Evolutionary conservation across 2,329 filamentous ascomycete species (phyloP).

Genomic region (Ophiostoma novo-ulmi): DNA sequence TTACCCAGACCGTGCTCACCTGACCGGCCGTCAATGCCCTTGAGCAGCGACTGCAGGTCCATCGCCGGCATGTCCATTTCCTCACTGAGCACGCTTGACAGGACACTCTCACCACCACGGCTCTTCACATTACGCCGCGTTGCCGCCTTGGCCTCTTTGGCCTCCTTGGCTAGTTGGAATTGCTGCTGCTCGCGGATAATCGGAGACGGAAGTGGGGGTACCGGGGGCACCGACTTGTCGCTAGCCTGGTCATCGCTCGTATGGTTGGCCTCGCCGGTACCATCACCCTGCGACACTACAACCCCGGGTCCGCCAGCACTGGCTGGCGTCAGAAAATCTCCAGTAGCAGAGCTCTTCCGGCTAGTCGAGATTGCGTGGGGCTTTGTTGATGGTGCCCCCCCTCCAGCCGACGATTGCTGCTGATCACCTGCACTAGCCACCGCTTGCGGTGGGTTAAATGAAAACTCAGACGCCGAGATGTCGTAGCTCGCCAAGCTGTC

Average conservation of each 20-base stretch:
- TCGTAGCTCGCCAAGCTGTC: constrained; percentile 71
- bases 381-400: neutral
- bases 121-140: constrained; percentile 40
- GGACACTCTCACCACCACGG: constrained; percentile 39
- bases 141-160: constrained; percentile 20
- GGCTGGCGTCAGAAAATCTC: constrained; percentile 18
- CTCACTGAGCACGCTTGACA: constrained; percentile 30
- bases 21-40: constrained; percentile 46
- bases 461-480: constrained; percentile 60
- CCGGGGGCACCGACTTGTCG: constrained; percentile 47
- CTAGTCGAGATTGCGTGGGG: constrained; percentile 4
- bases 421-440: neutral
- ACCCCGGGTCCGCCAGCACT: neutral
- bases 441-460: constrained; percentile 45
- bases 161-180: constrained; percentile 19
- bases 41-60: constrained; percentile 47
- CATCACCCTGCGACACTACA: neutral
- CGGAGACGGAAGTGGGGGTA: constrained; percentile 48
- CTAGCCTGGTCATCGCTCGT: constrained; percentile 30
- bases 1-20: constrained; percentile 45
- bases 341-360: constrained; percentile 17
- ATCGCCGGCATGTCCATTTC: constrained; percentile 38
- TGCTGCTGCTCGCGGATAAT: constrained; percentile 28
- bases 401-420: constrained; percentile 1
- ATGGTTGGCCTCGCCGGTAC: constrained; percentile 24